These are phyloP conservation scores for Hypoxylon rubiginosum DNA, from an alignment of 2,329 filamentous ascomycete genomes.

Conservation along the genomic window DNA sequence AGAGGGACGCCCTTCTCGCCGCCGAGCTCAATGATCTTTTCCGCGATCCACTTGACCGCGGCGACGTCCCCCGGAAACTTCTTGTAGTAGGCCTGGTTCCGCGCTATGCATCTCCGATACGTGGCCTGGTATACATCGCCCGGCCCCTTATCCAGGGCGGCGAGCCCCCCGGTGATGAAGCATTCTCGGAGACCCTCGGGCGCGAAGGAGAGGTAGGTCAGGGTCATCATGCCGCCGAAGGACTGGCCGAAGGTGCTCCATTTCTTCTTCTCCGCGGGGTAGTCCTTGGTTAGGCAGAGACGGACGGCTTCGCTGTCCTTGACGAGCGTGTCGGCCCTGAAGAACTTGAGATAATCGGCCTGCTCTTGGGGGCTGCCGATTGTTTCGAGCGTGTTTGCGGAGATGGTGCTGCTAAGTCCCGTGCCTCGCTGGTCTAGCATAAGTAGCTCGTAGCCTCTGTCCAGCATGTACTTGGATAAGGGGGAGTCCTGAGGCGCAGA, in stretches of 20 bases:
- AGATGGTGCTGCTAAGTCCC: constrained; percentile 85
- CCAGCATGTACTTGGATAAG: constrained; percentile 78
- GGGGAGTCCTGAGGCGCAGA: constrained; percentile 79
- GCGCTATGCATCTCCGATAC: constrained; percentile 76
- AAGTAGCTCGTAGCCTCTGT: constrained; percentile 86
- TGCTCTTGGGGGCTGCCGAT: constrained; percentile 76
- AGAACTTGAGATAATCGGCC: constrained; percentile 83
- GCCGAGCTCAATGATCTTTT: constrained; percentile 71
- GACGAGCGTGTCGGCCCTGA: constrained; percentile 92
- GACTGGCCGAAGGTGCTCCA: constrained; percentile 93
- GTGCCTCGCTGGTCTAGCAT: constrained; percentile 93
- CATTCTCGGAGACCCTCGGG: constrained; percentile 84
- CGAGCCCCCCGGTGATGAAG: constrained; percentile 87
- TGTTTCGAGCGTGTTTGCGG: constrained; percentile 76
- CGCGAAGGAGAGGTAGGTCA: constrained; percentile 86
- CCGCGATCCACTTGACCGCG: constrained; percentile 74
- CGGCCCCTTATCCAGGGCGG: constrained; percentile 77
- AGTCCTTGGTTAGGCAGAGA: constrained; percentile 77
- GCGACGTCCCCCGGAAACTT: constrained; percentile 88
- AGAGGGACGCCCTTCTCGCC: constrained; percentile 67
- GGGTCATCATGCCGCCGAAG: constrained; percentile 88
- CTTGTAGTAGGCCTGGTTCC: constrained; percentile 83
- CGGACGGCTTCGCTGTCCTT: constrained; percentile 90
- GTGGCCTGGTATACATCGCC: constrained; percentile 82
- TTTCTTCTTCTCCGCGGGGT: constrained; percentile 76